Conservation (phyloP, 805 yeast genomes). For the Starmerella stellata region DNA sequence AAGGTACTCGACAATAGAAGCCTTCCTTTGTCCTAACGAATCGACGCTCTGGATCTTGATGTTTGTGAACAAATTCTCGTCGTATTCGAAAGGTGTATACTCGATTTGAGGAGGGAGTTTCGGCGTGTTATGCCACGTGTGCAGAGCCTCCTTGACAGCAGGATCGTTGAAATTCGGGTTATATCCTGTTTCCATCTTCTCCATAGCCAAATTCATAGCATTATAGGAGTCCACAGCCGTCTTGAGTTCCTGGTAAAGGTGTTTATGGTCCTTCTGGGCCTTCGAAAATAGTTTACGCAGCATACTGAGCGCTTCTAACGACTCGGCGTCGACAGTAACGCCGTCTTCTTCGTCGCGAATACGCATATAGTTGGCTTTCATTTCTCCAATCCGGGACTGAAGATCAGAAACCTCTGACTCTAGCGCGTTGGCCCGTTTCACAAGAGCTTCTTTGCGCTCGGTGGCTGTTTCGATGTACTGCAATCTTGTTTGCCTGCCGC, state of each 20-base stretch:
- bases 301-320: slow-evolving; percentile 3
- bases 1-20: background rate
- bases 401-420: slow-evolving; percentile 11
- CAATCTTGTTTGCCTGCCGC: slow-evolving; percentile 26
- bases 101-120: slow-evolving; percentile 1
- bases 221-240: slow-evolving; percentile 7
- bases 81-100: background rate
- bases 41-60: slow-evolving; percentile 6
- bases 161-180: slow-evolving; percentile 74
- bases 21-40: background rate
- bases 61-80: slow-evolving; percentile 3
- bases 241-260: slow-evolving; percentile 4
- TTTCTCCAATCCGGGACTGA: slow-evolving; percentile 1
- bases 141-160: slow-evolving; percentile 61
- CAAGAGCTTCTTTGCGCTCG: slow-evolving; percentile 6
- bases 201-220: slow-evolving; percentile 26
- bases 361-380: background rate
- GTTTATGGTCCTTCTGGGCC: slow-evolving; percentile 8
- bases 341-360: slow-evolving; percentile 3
- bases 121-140: slow-evolving; percentile 22
- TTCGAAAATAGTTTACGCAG: slow-evolving; percentile 11
- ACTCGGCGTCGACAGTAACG: slow-evolving; percentile 7
- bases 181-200: slow-evolving; percentile 37
- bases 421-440: slow-evolving; percentile 1
- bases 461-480: slow-evolving; percentile 21